Evolutionary conservation across 116 monocot species (phyloP).

Genomic region (Cymodocea nodosa): DNA sequence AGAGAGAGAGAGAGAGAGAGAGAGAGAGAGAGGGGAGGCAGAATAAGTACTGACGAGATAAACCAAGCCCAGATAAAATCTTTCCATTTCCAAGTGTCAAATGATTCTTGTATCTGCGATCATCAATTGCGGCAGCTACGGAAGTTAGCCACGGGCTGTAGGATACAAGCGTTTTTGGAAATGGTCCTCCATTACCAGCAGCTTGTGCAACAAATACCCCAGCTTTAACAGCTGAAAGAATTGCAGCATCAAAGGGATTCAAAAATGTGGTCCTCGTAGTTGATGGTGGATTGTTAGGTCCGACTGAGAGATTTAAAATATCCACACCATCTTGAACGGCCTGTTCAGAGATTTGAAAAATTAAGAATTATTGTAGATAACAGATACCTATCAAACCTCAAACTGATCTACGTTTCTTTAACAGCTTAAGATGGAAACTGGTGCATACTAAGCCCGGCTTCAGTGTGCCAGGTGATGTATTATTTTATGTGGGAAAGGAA

Average conservation of each 20-base stretch:
- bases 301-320: conserved; percentile 91
- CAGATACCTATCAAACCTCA: not conserved
- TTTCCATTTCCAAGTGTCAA: conserved; percentile 72
- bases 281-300: conserved; percentile 89
- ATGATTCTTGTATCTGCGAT: conserved; percentile 89
- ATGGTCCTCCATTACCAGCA: conserved; percentile 95
- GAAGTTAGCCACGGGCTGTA: conserved; percentile 96
- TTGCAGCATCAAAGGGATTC: conserved; percentile 91
- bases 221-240: conserved; percentile 94
- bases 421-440: too few relatives aligned
- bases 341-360: conserved; percentile 28
- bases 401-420: too few relatives aligned
- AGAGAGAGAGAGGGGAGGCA: too few relatives aligned
- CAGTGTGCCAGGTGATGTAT: too few relatives aligned
- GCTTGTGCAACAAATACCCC: conserved; percentile 98
- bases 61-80: conserved; percentile 61
- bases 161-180: conserved; percentile 85
- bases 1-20: too few relatives aligned
- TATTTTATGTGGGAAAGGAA: too few relatives aligned
- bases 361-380: not conserved
- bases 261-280: conserved; percentile 81
- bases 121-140: conserved; percentile 96
- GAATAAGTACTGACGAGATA: conserved; percentile 56
- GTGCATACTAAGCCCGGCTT: too few relatives aligned
- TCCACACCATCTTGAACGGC: conserved; percentile 97